Evolutionary conservation across 2,329 filamentous ascomycete species (phyloP), one percentile per base, ranked within the genome.

Genomic region (Chrysosporium keratinophilum): DNA sequence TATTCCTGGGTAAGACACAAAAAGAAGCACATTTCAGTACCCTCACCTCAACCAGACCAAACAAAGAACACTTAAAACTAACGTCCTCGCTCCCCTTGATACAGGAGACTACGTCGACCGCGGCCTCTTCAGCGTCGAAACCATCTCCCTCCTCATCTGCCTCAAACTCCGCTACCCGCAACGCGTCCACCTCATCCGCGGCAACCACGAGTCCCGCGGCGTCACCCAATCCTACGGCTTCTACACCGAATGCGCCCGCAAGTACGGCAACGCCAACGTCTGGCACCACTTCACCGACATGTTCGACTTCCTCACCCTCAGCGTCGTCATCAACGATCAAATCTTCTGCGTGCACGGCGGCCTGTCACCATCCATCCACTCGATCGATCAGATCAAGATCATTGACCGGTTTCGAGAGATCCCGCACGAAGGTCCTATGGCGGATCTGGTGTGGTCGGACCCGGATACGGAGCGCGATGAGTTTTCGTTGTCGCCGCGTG

Each of bases 271-370:
- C 67, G 89, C 93, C 59, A 96, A 93, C 64, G 93, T 98, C 19
- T 98, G 93, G 93, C 93, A 98, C 71, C 93, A 97, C 70, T 98
- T 98, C 68, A 98, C 93, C 60, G 93, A 98, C 74, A 97, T 98
- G 90, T 98, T 98, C 72, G 93, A 98, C 73, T 98, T 95, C 70
- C 78, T 98, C 59, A 97, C 91, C 6, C 76, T 98, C 54, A 95
- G 88, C 63, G 94, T 97, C 57, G 91, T 98, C 59, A 98, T 98
- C 68, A 95, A 97, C 69, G 87, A 98, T 70, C 88, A 97, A 70
- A 98, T 98, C 61, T 98, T 98, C 70, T 98, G 93, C 70, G 93
- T 98, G 5, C 93, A 98, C 69, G 93, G 93, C 68, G 93, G 87
- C 19, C 78, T 93, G 17, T 90, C 86, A 0, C 87, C 87, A 1